Conservation (phyloP, 331 rosid species). For the Saraca asoca region DNA sequence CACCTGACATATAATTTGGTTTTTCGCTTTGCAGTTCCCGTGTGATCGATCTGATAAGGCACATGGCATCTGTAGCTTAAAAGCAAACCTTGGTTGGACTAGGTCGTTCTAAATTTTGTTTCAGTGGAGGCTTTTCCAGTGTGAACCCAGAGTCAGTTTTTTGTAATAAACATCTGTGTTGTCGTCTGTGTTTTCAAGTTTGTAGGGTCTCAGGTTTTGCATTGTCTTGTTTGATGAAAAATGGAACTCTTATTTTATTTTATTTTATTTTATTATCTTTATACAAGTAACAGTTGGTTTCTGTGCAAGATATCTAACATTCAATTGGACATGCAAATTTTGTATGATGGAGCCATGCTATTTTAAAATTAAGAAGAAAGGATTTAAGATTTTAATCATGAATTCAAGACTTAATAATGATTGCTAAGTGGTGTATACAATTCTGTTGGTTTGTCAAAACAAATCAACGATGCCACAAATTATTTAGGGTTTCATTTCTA, state of each 20-base stretch:
- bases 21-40: constrained; percentile 57
- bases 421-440: no score
- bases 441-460: no score
- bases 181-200: constrained; percentile 7
- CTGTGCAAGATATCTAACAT: no score
- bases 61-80: constrained; percentile 62
- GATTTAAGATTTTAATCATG: no score
- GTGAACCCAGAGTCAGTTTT: constrained; percentile 10
- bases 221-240: constrained; percentile 24
- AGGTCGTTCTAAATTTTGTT: constrained; percentile 22
- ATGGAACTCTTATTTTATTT: background rate
- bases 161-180: constrained; percentile 38
- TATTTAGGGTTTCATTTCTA: no score
- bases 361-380: no score
- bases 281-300: constrained; percentile 28
- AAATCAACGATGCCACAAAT: no score
- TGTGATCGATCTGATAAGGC: constrained; percentile 71
- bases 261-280: background rate
- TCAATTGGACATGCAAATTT: no score
- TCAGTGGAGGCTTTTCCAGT: constrained; percentile 6
- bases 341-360: no score
- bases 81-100: constrained; percentile 31
- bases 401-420: no score
- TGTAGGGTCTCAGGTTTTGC: constrained; percentile 18
- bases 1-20: background rate